Percentiles rank a stretch among this genome's conserved stretches.
phyloP scores from a whole-genome alignment of 2,329 filamentous ascomycete genomes.

The Hypocrella siamensis region DNA sequence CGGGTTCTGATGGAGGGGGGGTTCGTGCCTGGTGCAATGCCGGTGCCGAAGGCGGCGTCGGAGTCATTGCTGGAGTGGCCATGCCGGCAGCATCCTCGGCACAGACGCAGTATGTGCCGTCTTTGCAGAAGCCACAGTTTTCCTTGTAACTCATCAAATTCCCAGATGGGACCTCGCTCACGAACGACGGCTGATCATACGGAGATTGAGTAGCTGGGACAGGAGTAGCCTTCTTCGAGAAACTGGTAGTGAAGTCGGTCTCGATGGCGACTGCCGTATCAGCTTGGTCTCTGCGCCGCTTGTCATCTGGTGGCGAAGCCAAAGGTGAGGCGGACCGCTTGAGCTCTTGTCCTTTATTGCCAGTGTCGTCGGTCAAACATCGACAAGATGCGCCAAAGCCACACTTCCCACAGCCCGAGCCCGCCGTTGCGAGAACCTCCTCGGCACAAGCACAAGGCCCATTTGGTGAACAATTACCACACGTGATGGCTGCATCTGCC shows the following conservation, averaged over 20 bases:
- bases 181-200: conserved; percentile 2
- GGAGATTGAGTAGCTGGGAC: conserved; percentile 1
- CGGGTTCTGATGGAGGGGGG: conserved; percentile 44
- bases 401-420: conserved; percentile 50
- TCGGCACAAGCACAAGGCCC: conserved; percentile 44
- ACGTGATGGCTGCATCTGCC: conserved; percentile 25
- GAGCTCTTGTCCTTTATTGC: conserved; percentile 17
- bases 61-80: conserved; percentile 22
- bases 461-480: conserved; percentile 38
- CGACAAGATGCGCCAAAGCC: conserved; percentile 45
- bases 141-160: conserved; percentile 38
- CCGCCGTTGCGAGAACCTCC: conserved; percentile 35
- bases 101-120: conserved; percentile 70
- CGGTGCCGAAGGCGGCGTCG: conserved; percentile 23
- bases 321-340: conserved; percentile 36
- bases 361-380: conserved; percentile 43
- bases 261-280: conserved; percentile 40
- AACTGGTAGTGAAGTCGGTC: conserved; percentile 58
- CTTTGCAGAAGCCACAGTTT: conserved; percentile 68
- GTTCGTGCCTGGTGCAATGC: conserved; percentile 35
- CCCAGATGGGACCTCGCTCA: conserved; percentile 16
- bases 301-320: conserved; percentile 28
- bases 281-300: conserved; percentile 32
- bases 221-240: conserved; percentile 28
- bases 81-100: conserved; percentile 41